Percentiles rank a stretch among this genome's conserved stretches.
phyloP scores from a whole-genome alignment of 2,329 filamentous ascomycete genomes.

The Claviceps lovelessii region DNA sequence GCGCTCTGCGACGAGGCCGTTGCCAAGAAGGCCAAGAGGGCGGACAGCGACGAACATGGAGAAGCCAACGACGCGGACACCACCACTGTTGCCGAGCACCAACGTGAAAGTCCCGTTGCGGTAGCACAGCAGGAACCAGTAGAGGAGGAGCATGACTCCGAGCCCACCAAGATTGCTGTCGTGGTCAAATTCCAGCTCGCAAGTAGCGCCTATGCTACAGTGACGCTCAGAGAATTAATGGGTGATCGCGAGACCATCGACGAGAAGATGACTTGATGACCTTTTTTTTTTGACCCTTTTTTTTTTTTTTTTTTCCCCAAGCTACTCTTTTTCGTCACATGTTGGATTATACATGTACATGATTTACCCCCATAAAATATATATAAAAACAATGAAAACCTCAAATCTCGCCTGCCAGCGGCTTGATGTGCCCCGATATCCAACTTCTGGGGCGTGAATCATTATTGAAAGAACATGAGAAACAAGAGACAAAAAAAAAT shows the following conservation, averaged over 20 bases:
- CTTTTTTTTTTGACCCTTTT: neutral
- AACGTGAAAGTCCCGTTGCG: slow-evolving; percentile 1
- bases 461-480: neutral
- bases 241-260: slow-evolving; percentile 21
- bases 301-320: no score
- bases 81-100: neutral
- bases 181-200: slow-evolving; percentile 63
- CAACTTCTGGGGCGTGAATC: neutral
- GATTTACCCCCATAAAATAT: neutral
- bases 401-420: neutral
- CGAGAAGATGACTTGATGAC: neutral
- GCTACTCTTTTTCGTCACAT: neutral
- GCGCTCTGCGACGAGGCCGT: neutral
- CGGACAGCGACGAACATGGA: neutral
- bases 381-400: neutral
- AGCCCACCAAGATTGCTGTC: slow-evolving; percentile 40
- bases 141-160: slow-evolving; percentile 5
- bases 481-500: neutral
- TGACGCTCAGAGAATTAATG: slow-evolving; percentile 68
- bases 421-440: neutral
- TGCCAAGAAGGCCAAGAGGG: slow-evolving; percentile 4
- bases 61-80: neutral
- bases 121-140: slow-evolving; percentile 10
- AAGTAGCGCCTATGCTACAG: slow-evolving; percentile 71
- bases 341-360: neutral